Conservation (phyloP, 352 stramenopile species). For the Phytophthora cryptogea region DNA sequence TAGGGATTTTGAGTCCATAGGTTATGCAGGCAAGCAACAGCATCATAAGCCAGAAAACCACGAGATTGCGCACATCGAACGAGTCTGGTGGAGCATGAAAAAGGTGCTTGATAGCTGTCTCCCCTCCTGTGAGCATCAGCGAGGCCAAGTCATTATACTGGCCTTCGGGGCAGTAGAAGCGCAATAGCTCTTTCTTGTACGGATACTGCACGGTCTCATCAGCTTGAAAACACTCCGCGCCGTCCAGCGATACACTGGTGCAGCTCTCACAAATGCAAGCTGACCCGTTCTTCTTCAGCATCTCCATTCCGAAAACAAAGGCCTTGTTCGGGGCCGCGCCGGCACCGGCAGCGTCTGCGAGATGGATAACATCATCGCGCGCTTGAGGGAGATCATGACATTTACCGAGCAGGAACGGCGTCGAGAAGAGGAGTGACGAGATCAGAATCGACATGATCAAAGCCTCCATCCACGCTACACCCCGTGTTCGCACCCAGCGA, state of each 20-base stretch:
- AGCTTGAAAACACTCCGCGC: constrained; percentile 62
- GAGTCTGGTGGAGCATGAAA: constrained; percentile 91
- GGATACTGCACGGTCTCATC: constrained; percentile 76
- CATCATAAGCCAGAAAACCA: constrained; percentile 80
- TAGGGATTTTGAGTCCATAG: constrained; percentile 96
- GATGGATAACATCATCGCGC: constrained; percentile 56
- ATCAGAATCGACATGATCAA: constrained; percentile 63
- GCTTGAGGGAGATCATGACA: constrained; percentile 62
- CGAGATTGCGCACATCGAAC: constrained; percentile 76
- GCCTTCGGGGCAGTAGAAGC: constrained; percentile 94
- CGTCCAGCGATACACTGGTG: constrained; percentile 46
- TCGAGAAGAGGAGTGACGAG: constrained; percentile 64
- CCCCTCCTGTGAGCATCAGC: constrained; percentile 94
- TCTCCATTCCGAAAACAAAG: constrained; percentile 76
- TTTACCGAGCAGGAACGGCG: constrained; percentile 66
- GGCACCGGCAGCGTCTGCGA: constrained; percentile 43
- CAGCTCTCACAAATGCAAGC: constrained; percentile 80
- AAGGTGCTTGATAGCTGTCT: constrained; percentile 94
- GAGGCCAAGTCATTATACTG: constrained; percentile 98
- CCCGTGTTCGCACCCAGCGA: constrained; percentile 62
- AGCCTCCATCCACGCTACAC: constrained; percentile 64
- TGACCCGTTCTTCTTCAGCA: constrained; percentile 63
- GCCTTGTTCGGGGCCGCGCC: constrained; percentile 44
- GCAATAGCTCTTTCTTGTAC: constrained; percentile 90
- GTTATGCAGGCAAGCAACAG: constrained; percentile 89